phyloP scores from a whole-genome alignment of 2,329 filamentous ascomycete species.

The Dendrostoma leiphaemia region DNA sequence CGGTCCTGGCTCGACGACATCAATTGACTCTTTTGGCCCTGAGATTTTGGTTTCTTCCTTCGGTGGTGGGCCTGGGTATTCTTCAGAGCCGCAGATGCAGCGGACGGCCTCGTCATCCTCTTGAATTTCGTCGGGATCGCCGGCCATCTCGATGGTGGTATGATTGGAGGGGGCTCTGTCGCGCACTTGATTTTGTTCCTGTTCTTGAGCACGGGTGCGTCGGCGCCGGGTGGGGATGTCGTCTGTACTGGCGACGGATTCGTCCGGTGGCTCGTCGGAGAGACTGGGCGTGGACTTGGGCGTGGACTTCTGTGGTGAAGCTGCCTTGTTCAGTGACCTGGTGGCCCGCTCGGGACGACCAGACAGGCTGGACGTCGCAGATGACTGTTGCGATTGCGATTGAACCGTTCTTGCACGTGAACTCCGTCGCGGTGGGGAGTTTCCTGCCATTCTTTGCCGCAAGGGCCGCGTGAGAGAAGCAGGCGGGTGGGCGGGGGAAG shows the following conservation, averaged over 20 bases:
- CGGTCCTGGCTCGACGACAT: conserved; percentile 56
- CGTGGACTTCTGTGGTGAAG: conserved; percentile 72
- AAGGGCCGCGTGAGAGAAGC: conserved; percentile 28
- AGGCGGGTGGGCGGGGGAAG: conserved; percentile 26
- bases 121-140: conserved; percentile 69
- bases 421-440: conserved; percentile 74
- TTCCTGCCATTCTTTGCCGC: conserved; percentile 55
- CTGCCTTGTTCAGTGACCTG: conserved; percentile 68
- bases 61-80: conserved; percentile 83
- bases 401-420: conserved; percentile 83
- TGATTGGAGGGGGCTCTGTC: conserved; percentile 41
- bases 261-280: conserved; percentile 67
- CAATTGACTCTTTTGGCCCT: conserved; percentile 54
- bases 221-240: conserved; percentile 72
- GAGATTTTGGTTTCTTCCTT: conserved; percentile 54
- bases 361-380: conserved; percentile 74
- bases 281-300: conserved; percentile 76
- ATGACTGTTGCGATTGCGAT: conserved; percentile 66
- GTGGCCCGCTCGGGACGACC: conserved; percentile 73
- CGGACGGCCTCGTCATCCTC: conserved; percentile 83
- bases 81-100: conserved; percentile 90
- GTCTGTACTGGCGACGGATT: conserved; percentile 51
- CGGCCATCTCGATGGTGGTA: conserved; percentile 50
- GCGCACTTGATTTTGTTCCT: conserved; percentile 59
- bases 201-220: conserved; percentile 67